Conservation (phyloP, 1,284 basidiomycete genomes). For the Paramarasmius palmivorus region DNA sequence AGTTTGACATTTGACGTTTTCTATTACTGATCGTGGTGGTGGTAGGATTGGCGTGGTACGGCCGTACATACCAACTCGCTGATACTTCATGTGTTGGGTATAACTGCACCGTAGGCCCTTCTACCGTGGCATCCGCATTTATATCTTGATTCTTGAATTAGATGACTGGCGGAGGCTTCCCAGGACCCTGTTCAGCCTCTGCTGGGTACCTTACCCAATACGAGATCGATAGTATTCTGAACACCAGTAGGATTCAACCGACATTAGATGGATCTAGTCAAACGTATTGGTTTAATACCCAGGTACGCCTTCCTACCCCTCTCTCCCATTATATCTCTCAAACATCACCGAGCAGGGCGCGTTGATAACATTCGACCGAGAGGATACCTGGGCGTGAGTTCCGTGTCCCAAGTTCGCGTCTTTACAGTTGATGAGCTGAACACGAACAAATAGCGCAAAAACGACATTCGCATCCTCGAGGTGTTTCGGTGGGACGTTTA, state of each 20-base stretch:
- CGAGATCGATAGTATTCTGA: constrained; percentile 16
- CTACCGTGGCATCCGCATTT: no score
- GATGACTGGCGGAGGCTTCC: constrained; percentile 19
- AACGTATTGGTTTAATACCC: constrained; percentile 20
- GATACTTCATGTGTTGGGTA: not conserved
- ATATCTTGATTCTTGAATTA: no score
- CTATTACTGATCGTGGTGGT: not conserved
- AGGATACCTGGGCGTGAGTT: constrained; percentile 7
- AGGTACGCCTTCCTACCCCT: not conserved
- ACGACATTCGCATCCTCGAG: constrained; percentile 13
- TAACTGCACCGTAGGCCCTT: not conserved
- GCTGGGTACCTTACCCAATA: constrained; percentile 18
- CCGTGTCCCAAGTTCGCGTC: no score
- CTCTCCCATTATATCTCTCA: not conserved
- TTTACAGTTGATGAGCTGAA: no score
- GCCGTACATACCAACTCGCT: not conserved
- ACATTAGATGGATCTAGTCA: constrained; percentile 13
- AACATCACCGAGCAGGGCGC: not conserved
- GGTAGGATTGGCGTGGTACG: not conserved
- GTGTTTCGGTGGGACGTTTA: constrained; percentile 22
- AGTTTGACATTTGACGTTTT: not conserved
- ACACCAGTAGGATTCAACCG: not conserved
- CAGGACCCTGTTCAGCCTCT: constrained; percentile 15
- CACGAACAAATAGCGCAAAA: constrained; percentile 11
- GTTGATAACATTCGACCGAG: constrained; percentile 19